These are phyloP conservation scores for Sabuloglossum arenarium DNA, from an alignment of 495 filamentous ascomycete species.

Conservation along the genomic window DNA sequence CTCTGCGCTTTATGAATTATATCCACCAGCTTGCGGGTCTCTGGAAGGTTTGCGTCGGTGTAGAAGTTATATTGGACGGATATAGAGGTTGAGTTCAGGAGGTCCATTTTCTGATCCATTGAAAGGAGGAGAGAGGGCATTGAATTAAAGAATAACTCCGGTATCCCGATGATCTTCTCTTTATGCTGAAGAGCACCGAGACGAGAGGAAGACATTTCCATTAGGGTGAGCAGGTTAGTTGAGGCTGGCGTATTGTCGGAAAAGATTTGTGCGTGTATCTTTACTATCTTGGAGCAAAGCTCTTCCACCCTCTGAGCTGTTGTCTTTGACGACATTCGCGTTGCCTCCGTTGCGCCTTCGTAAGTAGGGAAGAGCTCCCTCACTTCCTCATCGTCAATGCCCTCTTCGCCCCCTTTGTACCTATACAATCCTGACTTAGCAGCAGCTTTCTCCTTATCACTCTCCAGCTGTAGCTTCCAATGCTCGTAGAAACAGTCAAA, in stretches of 20 bases:
- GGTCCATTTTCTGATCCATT: slow-evolving; percentile 20
- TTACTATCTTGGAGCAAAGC: background rate
- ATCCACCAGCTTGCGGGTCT: slow-evolving; percentile 46
- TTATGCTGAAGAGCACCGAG: background rate
- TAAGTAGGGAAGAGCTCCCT: slow-evolving; percentile 63
- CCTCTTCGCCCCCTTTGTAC: slow-evolving; percentile 53
- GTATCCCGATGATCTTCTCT: background rate
- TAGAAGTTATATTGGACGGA: slow-evolving; percentile 63
- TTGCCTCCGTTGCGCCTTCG: slow-evolving; percentile 20
- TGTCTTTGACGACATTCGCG: background rate
- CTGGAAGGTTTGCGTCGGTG: slow-evolving; percentile 48
- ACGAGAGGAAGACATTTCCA: slow-evolving; percentile 8
- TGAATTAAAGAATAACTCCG: background rate
- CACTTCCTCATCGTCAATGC: slow-evolving; percentile 58
- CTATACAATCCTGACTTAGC: slow-evolving; percentile 56
- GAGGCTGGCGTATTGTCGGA: slow-evolving; percentile 18
- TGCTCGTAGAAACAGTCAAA: slow-evolving; percentile 50
- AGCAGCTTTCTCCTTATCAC: slow-evolving; percentile 51
- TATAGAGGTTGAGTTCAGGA: slow-evolving; percentile 7
- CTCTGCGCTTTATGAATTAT: slow-evolving; percentile 42
- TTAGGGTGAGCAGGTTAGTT: slow-evolving; percentile 3
- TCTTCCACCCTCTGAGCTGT: background rate
- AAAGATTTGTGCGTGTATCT: slow-evolving; percentile 2
- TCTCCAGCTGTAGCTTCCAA: slow-evolving; percentile 53
- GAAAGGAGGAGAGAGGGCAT: slow-evolving; percentile 43